Evolutionary conservation across 495 filamentous ascomycete species (phyloP).

Genomic region (Trypethelium eluteriae): DNA sequence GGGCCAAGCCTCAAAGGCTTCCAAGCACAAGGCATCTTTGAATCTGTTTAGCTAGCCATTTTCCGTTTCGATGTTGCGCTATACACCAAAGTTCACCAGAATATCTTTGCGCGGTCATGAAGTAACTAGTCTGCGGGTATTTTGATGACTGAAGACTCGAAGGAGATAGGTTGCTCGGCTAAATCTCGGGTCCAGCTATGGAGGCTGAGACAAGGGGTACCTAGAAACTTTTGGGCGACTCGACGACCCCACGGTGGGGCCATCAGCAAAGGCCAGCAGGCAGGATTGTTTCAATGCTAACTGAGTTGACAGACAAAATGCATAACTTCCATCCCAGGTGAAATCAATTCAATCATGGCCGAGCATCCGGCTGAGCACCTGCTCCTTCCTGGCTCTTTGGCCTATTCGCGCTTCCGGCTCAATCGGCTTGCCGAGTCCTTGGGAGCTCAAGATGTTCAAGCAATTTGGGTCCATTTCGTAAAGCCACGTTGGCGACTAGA

Average conservation of each 20-base stretch:
- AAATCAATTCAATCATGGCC: background rate
- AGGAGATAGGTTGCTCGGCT: too few relatives aligned
- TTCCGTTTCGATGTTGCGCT: too few relatives aligned
- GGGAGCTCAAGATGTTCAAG: conserved; percentile 49
- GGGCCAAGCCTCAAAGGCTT: too few relatives aligned
- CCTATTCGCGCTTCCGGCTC: conserved; percentile 38
- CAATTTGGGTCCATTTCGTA: conserved; percentile 57
- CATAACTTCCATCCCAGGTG: background rate
- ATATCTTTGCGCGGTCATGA: too few relatives aligned
- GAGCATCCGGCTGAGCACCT: conserved; percentile 16
- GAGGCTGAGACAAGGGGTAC: too few relatives aligned
- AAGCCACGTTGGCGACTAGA: conserved; percentile 22
- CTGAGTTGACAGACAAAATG: background rate
- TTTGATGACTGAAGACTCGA: too few relatives aligned
- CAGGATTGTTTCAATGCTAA: background rate
- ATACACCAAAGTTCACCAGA: too few relatives aligned
- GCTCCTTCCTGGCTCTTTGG: conserved; percentile 33
- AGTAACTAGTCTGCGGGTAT: too few relatives aligned
- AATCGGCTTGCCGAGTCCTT: conserved; percentile 35
- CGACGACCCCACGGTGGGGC: conserved; percentile 4
- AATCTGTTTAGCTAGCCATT: too few relatives aligned
- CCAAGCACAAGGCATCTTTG: too few relatives aligned
- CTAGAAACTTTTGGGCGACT: background rate
- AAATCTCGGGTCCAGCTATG: too few relatives aligned
- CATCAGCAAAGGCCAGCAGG: background rate